phyloP scores from a whole-genome alignment of 2,329 filamentous ascomycete species.

The Fusarium subtropicale region DNA sequence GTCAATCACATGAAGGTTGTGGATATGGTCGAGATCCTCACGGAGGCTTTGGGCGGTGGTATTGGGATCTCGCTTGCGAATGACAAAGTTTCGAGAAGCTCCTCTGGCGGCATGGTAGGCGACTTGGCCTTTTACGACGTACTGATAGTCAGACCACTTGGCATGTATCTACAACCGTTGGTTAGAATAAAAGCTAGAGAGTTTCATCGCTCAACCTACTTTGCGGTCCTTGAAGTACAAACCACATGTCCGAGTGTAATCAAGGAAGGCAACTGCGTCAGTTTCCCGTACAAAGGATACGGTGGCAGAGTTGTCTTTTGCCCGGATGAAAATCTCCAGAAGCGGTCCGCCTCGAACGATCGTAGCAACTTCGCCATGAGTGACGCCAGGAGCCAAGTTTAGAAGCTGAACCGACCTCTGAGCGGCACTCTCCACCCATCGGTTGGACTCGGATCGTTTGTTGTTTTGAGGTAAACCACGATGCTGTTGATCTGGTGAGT shows the following conservation, averaged over 20 bases:
- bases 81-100: conserved; percentile 79
- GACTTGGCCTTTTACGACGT: conserved; percentile 71
- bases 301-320: conserved; percentile 68
- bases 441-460: not conserved
- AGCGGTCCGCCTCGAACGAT: conserved; percentile 77
- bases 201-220: conserved; percentile 57
- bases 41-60: conserved; percentile 74
- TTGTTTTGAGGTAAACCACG: not conserved
- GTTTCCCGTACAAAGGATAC: conserved; percentile 77
- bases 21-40: conserved; percentile 83
- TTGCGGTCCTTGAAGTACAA: conserved; percentile 76
- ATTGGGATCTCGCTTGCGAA: conserved; percentile 67
- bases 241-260: conserved; percentile 72
- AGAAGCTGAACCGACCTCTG: conserved; percentile 71
- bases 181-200: not conserved
- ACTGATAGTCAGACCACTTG: conserved; percentile 78
- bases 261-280: conserved; percentile 73
- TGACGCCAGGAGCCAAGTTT: conserved; percentile 71
- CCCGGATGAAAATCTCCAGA: conserved; percentile 74
- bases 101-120: conserved; percentile 72
- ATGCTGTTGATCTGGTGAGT: not conserved
- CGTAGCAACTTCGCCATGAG: conserved; percentile 73
- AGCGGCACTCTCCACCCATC: conserved; percentile 52
- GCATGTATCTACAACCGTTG: conserved; percentile 68
- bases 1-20: conserved; percentile 78